These are phyloP conservation scores for Myotisia sp. DNA, from an alignment of 2,329 filamentous ascomycete genomes.

Conservation along the genomic window DNA sequence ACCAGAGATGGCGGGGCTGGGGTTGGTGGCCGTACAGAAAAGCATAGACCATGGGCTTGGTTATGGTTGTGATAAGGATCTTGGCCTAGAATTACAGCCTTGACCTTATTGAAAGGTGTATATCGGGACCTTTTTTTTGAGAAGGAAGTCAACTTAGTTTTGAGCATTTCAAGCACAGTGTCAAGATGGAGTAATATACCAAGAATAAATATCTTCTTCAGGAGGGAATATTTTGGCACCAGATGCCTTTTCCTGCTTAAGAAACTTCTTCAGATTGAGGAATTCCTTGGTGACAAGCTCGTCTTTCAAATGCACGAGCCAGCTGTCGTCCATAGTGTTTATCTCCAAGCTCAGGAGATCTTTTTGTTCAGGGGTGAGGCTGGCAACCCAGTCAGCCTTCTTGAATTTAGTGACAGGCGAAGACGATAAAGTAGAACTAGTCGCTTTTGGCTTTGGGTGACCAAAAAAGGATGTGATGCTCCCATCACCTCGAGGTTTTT, in stretches of 20 bases:
- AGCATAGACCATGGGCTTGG: slow-evolving; percentile 91
- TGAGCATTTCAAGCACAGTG: background rate
- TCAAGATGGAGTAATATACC: slow-evolving; percentile 41
- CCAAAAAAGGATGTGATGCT: slow-evolving; percentile 87
- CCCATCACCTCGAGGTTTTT: slow-evolving; percentile 59
- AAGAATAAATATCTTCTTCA: slow-evolving; percentile 79
- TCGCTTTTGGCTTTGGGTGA: slow-evolving; percentile 42
- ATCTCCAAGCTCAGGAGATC: slow-evolving; percentile 78
- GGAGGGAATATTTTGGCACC: slow-evolving; percentile 79
- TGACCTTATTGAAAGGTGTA: slow-evolving; percentile 76
- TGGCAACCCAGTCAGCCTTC: slow-evolving; percentile 78
- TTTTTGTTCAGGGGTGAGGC: slow-evolving; percentile 66
- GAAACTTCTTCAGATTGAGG: slow-evolving; percentile 71
- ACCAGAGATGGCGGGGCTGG: slow-evolving; percentile 74
- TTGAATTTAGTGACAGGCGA: slow-evolving; percentile 48
- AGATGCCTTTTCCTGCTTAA: slow-evolving; percentile 59
- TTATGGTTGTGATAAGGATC: slow-evolving; percentile 94
- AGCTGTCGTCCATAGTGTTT: slow-evolving; percentile 78
- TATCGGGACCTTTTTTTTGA: slow-evolving; percentile 63
- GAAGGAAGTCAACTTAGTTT: background rate
- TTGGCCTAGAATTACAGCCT: slow-evolving; percentile 86
- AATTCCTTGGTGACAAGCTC: slow-evolving; percentile 70
- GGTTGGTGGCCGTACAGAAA: slow-evolving; percentile 83
- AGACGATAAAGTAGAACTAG: slow-evolving; percentile 7
- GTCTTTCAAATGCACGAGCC: slow-evolving; percentile 78